Evolutionary conservation across 2,329 filamentous ascomycete species (phyloP).

Genomic region (Coniella vitis): DNA sequence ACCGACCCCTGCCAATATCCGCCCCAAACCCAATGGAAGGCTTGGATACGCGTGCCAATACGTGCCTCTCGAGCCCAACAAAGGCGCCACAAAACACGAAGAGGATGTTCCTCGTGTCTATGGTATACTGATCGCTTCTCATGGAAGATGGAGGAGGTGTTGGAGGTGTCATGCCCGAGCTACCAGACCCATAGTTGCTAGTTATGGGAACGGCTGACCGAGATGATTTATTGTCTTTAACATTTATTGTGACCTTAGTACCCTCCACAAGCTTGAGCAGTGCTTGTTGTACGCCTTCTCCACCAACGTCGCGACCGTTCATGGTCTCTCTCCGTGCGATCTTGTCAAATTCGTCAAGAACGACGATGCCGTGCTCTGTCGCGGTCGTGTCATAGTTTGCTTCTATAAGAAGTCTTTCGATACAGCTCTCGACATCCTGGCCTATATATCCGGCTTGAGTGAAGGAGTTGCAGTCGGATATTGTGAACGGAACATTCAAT

Average conservation of each 20-base stretch:
- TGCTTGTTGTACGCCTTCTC: constrained; percentile 94
- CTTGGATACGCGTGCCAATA: constrained; percentile 81
- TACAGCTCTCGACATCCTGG: constrained; percentile 93
- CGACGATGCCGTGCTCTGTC: constrained; percentile 87
- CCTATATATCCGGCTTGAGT: constrained; percentile 97
- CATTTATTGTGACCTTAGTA: constrained; percentile 84
- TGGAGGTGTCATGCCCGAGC: constrained; percentile 40
- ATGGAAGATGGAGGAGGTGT: constrained; percentile 35
- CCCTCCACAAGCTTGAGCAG: constrained; percentile 94
- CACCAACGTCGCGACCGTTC: constrained; percentile 89
- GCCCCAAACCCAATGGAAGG: constrained; percentile 87
- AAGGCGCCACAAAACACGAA: constrained; percentile 98
- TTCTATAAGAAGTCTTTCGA: constrained; percentile 82
- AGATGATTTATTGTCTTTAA: constrained; percentile 67
- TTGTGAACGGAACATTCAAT: constrained; percentile 91
- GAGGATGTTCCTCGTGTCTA: constrained; percentile 92
- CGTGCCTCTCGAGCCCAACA: constrained; percentile 79
- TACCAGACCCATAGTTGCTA: constrained; percentile 42
- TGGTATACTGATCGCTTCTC: constrained; percentile 59
- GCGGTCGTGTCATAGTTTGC: constrained; percentile 81
- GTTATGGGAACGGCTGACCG: constrained; percentile 46
- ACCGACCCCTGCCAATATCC: constrained; percentile 50
- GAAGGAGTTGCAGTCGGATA: constrained; percentile 92
- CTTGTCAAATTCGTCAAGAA: constrained; percentile 96
- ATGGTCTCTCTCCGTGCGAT: constrained; percentile 82